phyloP scores from a whole-genome alignment of 1,284 basidiomycete genomes.

The Exobasidium cylindrosporum region DNA sequence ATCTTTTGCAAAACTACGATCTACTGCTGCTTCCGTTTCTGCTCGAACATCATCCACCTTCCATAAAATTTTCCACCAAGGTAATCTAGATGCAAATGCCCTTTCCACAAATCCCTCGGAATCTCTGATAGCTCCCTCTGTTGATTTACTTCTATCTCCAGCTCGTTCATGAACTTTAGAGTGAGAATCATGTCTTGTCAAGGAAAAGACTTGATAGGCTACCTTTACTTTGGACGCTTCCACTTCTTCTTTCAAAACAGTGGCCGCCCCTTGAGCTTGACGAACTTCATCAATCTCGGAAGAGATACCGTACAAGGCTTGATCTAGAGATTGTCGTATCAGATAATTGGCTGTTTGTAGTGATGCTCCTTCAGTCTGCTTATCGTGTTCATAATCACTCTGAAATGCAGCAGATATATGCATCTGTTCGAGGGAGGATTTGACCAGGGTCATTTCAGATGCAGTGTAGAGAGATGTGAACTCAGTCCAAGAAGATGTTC shows the following conservation, averaged over 20 bases:
- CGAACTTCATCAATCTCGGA: neutral
- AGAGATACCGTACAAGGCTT: neutral
- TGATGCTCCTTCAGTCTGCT: neutral
- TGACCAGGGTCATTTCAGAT: neutral
- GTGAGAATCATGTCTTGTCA: neutral
- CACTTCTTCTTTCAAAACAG: neutral
- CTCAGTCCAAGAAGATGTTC: neutral
- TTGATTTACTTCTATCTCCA: slow-evolving; percentile 14
- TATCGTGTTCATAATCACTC: neutral
- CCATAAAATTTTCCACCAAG: slow-evolving; percentile 49
- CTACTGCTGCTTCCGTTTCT: slow-evolving; percentile 32
- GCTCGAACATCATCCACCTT: slow-evolving; percentile 45
- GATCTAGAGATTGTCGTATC: neutral
- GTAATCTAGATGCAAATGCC: slow-evolving; percentile 31
- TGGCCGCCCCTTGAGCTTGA: slow-evolving; percentile 7
- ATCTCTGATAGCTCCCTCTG: slow-evolving; percentile 15
- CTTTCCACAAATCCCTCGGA: slow-evolving; percentile 22
- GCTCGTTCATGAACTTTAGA: slow-evolving; percentile 11
- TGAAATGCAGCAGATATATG: neutral
- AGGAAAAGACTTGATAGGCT: neutral
- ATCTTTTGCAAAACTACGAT: slow-evolving; percentile 34
- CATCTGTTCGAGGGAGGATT: slow-evolving; percentile 1
- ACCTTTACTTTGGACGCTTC: neutral
- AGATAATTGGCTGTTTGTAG: slow-evolving; percentile 4
- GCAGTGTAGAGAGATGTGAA: slow-evolving; percentile 7